These are phyloP conservation scores for Protomyces lactucae-debilis DNA, from an alignment of 1,139 yeast genomes.

Conservation along the genomic window DNA sequence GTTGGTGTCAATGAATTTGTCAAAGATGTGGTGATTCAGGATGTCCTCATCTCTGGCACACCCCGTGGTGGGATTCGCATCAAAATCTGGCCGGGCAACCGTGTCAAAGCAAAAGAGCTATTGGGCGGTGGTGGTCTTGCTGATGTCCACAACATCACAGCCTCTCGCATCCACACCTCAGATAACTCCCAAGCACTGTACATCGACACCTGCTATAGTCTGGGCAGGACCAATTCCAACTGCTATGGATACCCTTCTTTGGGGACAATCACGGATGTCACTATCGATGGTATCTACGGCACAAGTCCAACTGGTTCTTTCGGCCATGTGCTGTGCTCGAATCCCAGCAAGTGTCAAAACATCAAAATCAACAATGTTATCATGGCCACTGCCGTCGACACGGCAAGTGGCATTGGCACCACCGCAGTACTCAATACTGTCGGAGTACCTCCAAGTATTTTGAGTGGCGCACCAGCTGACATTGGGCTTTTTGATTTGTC, in stretches of 20 bases:
- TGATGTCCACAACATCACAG: background rate
- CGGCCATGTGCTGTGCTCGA: background rate
- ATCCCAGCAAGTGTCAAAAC: background rate
- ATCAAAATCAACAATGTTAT: background rate
- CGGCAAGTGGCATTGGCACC: too few species aligned
- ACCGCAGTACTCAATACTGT: background rate
- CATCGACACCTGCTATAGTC: background rate
- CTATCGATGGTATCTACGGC: background rate
- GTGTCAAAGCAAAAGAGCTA: background rate
- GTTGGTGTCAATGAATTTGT: background rate
- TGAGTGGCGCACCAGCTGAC: background rate
- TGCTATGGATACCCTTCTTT: slow-evolving; percentile 4
- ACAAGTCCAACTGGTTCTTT: background rate
- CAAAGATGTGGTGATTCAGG: background rate
- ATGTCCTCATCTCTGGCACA: background rate
- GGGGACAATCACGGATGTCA: background rate
- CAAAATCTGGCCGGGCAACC: slow-evolving; percentile 2
- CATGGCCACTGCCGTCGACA: background rate
- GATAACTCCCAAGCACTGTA: background rate
- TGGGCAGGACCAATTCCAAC: background rate
- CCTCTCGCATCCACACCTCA: background rate
- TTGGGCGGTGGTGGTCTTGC: background rate
- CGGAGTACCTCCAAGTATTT: background rate
- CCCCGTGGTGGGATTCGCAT: background rate
- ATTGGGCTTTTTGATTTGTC: background rate